phyloP scores from a whole-genome alignment of 441 rosid species.

The Codiaeum variegatum region DNA sequence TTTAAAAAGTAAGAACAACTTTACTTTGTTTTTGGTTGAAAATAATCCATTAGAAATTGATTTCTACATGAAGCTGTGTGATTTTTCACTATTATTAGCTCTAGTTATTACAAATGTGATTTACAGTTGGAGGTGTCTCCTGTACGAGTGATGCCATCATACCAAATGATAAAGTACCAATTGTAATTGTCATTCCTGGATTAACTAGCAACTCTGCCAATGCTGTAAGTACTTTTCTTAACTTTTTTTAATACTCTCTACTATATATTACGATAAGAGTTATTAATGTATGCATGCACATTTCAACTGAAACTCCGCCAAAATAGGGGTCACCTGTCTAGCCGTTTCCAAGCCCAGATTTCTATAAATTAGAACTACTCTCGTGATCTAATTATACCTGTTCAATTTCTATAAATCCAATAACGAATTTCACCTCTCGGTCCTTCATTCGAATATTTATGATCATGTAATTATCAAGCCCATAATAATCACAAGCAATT shows the following conservation, averaged over 20 bases:
- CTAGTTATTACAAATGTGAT: constrained; percentile 11
- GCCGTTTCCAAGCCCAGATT: too few species aligned
- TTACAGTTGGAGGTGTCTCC: constrained; percentile 31
- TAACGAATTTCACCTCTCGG: background rate
- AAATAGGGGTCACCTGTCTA: too few species aligned
- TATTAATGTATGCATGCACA: background rate
- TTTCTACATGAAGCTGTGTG: background rate
- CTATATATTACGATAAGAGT: background rate
- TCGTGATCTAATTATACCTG: background rate
- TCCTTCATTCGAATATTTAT: background rate
- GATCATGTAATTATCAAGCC: background rate
- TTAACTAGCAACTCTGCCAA: constrained; percentile 49
- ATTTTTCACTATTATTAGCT: background rate
- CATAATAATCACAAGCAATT: background rate
- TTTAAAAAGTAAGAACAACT: background rate
- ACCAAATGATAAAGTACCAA: constrained; percentile 33
- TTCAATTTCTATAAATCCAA: background rate
- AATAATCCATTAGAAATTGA: background rate
- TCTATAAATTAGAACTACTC: background rate
- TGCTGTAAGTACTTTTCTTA: constrained; percentile 34
- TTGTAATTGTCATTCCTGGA: constrained; percentile 48
- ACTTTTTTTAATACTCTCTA: background rate
- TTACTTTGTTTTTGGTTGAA: background rate
- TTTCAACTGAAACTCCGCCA: background rate
- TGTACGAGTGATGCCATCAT: constrained; percentile 18